Conservation (phyloP, 2,329 filamentous ascomycete genomes). For the Pseudogymnoascus sp. region DNA sequence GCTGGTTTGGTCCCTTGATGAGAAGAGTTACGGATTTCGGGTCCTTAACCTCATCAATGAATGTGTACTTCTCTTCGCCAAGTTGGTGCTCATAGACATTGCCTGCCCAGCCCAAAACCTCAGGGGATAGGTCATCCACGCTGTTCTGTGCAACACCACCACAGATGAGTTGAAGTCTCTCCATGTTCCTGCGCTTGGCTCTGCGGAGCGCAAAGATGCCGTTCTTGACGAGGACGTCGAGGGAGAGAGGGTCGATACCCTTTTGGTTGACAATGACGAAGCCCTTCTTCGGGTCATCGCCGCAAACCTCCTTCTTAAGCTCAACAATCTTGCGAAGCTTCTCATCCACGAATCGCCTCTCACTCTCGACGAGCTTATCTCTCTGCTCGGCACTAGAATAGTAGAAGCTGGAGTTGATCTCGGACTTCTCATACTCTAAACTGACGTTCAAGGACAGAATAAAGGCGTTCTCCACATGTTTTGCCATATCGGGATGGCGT, state of each 20-base stretch:
- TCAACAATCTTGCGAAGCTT: constrained; percentile 98
- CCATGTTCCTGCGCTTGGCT: constrained; percentile 98
- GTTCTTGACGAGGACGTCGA: constrained; percentile 96
- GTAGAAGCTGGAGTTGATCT: constrained; percentile 99
- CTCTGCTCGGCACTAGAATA: constrained; percentile 95
- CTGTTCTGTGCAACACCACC: constrained; percentile 91
- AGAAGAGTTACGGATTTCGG: constrained; percentile 95
- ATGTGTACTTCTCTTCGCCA: constrained; percentile 98
- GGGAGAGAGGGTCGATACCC: constrained; percentile 91
- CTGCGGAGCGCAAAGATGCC: constrained; percentile 89
- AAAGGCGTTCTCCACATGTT: constrained; percentile 87
- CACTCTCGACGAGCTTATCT: constrained; percentile 96
- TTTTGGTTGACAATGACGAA: constrained; percentile 99
- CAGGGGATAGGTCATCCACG: constrained; percentile 82
- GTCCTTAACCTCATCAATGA: constrained; percentile 97
- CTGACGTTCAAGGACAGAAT: constrained; percentile 95
- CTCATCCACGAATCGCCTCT: constrained; percentile 89
- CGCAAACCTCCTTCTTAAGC: constrained; percentile 95
- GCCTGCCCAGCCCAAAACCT: constrained; percentile 90
- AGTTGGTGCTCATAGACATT: constrained; percentile 95
- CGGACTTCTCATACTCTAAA: constrained; percentile 96
- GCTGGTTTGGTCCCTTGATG: constrained; percentile 95
- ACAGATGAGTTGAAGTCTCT: constrained; percentile 89
- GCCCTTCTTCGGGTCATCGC: constrained; percentile 83
- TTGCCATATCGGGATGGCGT: constrained; percentile 96